Evolutionary conservation across 1,284 basidiomycete species (phyloP), one percentile per base, ranked within the genome.

Genomic region (Ceratobasidium sp.): DNA sequence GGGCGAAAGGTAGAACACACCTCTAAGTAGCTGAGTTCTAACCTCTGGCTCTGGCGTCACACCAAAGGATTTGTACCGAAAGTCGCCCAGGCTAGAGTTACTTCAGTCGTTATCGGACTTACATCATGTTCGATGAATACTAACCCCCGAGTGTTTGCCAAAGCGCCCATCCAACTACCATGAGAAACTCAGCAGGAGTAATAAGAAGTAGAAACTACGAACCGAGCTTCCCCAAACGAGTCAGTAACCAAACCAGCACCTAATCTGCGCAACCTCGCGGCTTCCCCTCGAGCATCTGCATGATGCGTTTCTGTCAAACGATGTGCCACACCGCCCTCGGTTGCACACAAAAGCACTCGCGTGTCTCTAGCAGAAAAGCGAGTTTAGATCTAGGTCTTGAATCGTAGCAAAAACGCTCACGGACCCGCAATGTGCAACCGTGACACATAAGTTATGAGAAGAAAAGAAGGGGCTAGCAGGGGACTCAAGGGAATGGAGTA

Each of bases 41-140:
- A 99, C 91, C 83, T 98, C 95, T 3, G 98, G 97, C 84, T 99
- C 97, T 42, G 94, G 93, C 0, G 97, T 99, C 4, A 99, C 94
- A 0, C 96, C 97, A 79, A 93, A 93, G 44, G 89, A 90, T 84
- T 98, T 99, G 87, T 91, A 99, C 79, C 92, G 90, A 46, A 96
- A 89, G 83, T 99, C 98, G 44, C 97, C 97, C 73, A 99, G 89
- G 77, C 95, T 96, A 81, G 4, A 42, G 57, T 28, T 56, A 15
- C 61, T 57, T 15, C 62, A 38, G 64, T 42, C 61, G 12, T 64
- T 44, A 15, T 66, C 81, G 48, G 80, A 74, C 42, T 40, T 79
- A 61, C n/a, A 78, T 46, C 38, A 76, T 40, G 17, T 66, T 50
- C 12, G 42, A 50, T 48, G 57, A 10, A 23, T 6, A 84, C 88